These are phyloP conservation scores for Lactarius vividus DNA, from an alignment of 768 basidiomycete genomes.

Conservation along the genomic window DNA sequence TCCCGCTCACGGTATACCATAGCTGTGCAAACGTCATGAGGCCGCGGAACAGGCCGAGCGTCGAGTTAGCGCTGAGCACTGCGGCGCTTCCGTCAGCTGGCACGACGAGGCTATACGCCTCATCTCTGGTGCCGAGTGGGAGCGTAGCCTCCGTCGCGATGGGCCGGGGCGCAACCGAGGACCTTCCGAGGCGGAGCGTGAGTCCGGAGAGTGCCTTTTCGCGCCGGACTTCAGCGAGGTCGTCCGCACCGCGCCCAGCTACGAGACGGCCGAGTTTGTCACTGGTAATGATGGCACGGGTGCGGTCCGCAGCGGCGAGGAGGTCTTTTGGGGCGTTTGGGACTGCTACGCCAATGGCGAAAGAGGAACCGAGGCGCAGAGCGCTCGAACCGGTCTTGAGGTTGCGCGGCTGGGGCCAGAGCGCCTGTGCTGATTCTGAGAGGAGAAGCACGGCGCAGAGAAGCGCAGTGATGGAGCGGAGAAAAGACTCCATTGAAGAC, in stretches of 20 bases:
- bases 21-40: too few relatives aligned
- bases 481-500: background rate
- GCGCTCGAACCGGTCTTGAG: constrained; percentile 33
- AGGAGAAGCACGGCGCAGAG: constrained; percentile 29
- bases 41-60: too few relatives aligned
- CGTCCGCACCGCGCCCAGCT: constrained; percentile 55
- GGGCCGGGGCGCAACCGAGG: constrained; percentile 22
- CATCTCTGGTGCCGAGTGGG: constrained; percentile 39
- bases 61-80: too few relatives aligned
- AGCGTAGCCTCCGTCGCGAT: constrained; percentile 37
- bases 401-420: constrained; percentile 40
- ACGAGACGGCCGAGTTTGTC: constrained; percentile 61
- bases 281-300: constrained; percentile 37
- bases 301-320: constrained; percentile 50
- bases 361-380: constrained; percentile 45
- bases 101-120: constrained; percentile 44
- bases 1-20: too few relatives aligned
- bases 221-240: constrained; percentile 38
- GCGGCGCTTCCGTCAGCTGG: too few relatives aligned
- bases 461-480: background rate
- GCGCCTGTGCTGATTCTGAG: constrained; percentile 27
- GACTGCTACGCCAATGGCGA: constrained; percentile 48
- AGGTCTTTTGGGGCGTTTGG: constrained; percentile 53
- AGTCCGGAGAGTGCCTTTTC: constrained; percentile 46
- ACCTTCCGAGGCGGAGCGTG: constrained; percentile 33